Percentiles rank a stretch among this genome's conserved stretches.
Conservation (phyloP, 352 stramenopile genomes). For the Phytopythium sindhum region DNA sequence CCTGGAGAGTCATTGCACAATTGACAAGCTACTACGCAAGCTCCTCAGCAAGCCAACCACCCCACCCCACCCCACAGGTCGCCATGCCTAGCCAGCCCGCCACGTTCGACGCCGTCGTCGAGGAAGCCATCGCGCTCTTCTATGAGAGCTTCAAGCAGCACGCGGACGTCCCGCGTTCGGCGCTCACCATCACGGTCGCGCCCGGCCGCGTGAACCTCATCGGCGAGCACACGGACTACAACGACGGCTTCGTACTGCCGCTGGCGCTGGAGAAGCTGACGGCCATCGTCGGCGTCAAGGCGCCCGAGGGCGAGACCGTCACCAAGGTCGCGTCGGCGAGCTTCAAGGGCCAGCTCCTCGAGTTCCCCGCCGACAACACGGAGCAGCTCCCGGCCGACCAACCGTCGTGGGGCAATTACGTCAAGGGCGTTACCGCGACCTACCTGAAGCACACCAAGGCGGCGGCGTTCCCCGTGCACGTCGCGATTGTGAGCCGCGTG, state of each 20-base stretch:
- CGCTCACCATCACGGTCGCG: conserved; percentile 63
- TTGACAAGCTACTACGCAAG: conserved; percentile 5
- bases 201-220: conserved; percentile 97
- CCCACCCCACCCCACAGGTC: background rate
- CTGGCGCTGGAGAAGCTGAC: conserved; percentile 91
- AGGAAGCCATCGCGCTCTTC: conserved; percentile 61
- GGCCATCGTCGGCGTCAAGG: conserved; percentile 65
- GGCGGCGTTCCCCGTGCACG: conserved; percentile 65
- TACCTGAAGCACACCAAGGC: conserved; percentile 72
- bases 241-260: conserved; percentile 95
- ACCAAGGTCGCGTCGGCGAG: conserved; percentile 57
- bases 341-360: conserved; percentile 42
- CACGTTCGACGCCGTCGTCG: conserved; percentile 24
- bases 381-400: conserved; percentile 46
- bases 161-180: conserved; percentile 27
- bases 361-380: conserved; percentile 47
- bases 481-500: conserved; percentile 88
- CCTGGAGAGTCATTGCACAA: conserved; percentile 1
- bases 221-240: conserved; percentile 96
- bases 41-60: background rate
- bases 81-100: conserved; percentile 5
- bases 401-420: conserved; percentile 91
- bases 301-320: conserved; percentile 16
- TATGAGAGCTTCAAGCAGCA: conserved; percentile 47
- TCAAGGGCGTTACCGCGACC: conserved; percentile 90